Conservation (phyloP, 768 basidiomycete species). For the Favolaschia claudopus region DNA sequence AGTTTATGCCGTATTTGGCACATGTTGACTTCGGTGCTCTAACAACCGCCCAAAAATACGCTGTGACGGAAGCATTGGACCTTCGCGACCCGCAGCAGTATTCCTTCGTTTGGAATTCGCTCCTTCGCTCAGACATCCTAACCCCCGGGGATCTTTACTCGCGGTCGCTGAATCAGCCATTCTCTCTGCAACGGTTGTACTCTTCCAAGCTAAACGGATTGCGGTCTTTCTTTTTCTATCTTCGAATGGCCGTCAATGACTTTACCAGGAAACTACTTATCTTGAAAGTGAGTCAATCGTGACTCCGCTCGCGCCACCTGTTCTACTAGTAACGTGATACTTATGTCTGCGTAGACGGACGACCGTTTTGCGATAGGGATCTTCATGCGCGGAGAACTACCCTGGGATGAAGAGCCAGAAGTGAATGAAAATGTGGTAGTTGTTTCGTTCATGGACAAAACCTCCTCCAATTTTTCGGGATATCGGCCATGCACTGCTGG, state of each 20-base stretch:
- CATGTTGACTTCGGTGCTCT: slow-evolving; percentile 68
- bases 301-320: no score
- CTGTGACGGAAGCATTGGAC: slow-evolving; percentile 50
- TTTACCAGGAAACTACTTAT: slow-evolving; percentile 67
- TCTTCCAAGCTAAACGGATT: slow-evolving; percentile 61
- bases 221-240: slow-evolving; percentile 67
- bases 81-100: slow-evolving; percentile 47
- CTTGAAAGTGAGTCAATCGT: slow-evolving; percentile 61
- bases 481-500: slow-evolving; percentile 60
- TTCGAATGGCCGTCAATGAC: slow-evolving; percentile 61
- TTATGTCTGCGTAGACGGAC: slow-evolving; percentile 56
- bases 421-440: slow-evolving; percentile 67
- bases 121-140: slow-evolving; percentile 68
- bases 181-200: slow-evolving; percentile 67
- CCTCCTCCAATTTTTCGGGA: slow-evolving; percentile 54
- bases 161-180: slow-evolving; percentile 57
- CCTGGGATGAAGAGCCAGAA: slow-evolving; percentile 66
- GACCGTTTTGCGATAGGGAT: slow-evolving; percentile 68
- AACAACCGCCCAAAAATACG: slow-evolving; percentile 59
- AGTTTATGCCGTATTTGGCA: slow-evolving; percentile 52
- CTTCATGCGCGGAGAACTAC: slow-evolving; percentile 65
- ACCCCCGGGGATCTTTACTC: slow-evolving; percentile 57
- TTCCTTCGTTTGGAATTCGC: slow-evolving; percentile 68
- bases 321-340: no score
- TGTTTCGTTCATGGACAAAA: slow-evolving; percentile 66